Evolutionary conservation across 768 basidiomycete genomes (phyloP).

Genomic region (Lactarius vividus): DNA sequence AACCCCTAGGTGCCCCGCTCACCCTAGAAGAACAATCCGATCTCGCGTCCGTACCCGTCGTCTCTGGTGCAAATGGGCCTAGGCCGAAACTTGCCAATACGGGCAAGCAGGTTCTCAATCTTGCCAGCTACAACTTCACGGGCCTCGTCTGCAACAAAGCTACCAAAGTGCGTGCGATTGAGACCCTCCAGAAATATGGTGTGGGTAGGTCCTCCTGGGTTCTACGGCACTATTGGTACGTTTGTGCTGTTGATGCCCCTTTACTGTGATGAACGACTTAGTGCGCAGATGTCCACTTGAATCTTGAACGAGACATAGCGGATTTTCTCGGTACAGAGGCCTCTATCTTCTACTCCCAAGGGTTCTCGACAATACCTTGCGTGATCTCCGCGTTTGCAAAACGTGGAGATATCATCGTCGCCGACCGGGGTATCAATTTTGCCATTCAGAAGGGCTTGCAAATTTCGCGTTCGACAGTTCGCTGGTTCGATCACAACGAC

Average conservation of each 20-base stretch:
- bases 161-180: slow-evolving; percentile 82
- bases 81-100: slow-evolving; percentile 73
- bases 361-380: slow-evolving; percentile 86
- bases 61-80: slow-evolving; percentile 77
- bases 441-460: slow-evolving; percentile 95
- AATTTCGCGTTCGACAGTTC: slow-evolving; percentile 85
- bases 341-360: slow-evolving; percentile 91
- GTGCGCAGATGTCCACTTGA: no score
- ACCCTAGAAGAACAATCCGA: slow-evolving; percentile 59
- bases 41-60: slow-evolving; percentile 70
- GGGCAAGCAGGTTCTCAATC: slow-evolving; percentile 66
- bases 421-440: slow-evolving; percentile 94
- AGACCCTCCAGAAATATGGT: slow-evolving; percentile 84
- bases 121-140: slow-evolving; percentile 89
- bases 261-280: no score
- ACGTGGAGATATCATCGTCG: slow-evolving; percentile 96
- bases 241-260: no score
- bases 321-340: slow-evolving; percentile 88
- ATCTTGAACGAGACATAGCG: slow-evolving; percentile 85
- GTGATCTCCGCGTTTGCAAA: slow-evolving; percentile 98
- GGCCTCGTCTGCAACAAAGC: slow-evolving; percentile 87
- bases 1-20: slow-evolving; percentile 70
- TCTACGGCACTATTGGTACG: no score
- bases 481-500: slow-evolving; percentile 98
- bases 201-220: slow-evolving; percentile 54